Evolutionary conservation across 495 filamentous ascomycete species (phyloP).

Genomic region (Penicillium samsonianum): DNA sequence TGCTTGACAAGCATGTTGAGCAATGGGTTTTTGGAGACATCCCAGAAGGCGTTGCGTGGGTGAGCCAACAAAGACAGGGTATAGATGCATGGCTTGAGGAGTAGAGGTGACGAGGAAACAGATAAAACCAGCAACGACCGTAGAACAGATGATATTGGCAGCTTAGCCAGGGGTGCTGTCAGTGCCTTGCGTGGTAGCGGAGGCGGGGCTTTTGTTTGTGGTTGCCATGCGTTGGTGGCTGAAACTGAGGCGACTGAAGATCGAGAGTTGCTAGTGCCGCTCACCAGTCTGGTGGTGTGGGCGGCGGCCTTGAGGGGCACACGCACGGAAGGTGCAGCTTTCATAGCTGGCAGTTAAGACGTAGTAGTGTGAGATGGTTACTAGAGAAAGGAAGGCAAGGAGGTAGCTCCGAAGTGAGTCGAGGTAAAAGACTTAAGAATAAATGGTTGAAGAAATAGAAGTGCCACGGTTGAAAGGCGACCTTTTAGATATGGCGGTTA

Average conservation of each 20-base stretch:
- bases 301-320: conserved; percentile 26
- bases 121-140: conserved; percentile 77
- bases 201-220: conserved; percentile 17
- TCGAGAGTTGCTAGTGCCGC: conserved; percentile 41
- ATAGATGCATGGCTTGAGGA: conserved; percentile 70
- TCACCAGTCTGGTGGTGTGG: conserved; percentile 33
- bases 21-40: conserved; percentile 49
- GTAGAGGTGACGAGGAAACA: conserved; percentile 73
- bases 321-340: conserved; percentile 35
- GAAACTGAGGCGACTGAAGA: conserved; percentile 39
- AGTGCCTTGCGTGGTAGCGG: conserved; percentile 25
- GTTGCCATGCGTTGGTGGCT: conserved; percentile 29
- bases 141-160: conserved; percentile 72
- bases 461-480: conserved; percentile 16
- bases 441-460: background rate
- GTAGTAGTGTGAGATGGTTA: background rate
- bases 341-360: conserved; percentile 27
- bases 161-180: conserved; percentile 61
- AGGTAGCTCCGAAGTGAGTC: background rate
- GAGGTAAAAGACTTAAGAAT: background rate
- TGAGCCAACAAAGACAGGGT: conserved; percentile 71
- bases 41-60: conserved; percentile 55
- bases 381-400: background rate
- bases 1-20: conserved; percentile 48
- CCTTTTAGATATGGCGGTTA: conserved; percentile 17